Evolutionary conservation across 1,139 yeast genomes (phyloP).

Genomic region (Magnusiomyces suaveolens): DNA sequence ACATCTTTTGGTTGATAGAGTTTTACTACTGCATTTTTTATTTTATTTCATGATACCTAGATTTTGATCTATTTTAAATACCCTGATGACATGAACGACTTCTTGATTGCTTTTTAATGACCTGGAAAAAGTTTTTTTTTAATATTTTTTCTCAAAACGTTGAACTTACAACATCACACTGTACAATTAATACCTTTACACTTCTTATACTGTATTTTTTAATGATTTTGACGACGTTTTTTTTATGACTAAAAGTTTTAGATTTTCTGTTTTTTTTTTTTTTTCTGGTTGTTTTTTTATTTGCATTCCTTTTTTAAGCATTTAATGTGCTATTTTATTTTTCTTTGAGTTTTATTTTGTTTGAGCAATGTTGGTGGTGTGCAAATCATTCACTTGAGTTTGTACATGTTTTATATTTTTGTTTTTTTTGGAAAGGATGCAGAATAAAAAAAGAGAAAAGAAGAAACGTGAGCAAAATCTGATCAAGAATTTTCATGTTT

Average conservation of each 20-base stretch:
- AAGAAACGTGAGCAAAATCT: neutral
- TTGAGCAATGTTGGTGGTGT: neutral
- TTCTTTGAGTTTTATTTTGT: conserved; percentile 1
- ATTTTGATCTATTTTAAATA: neutral
- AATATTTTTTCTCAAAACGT: conserved; percentile 1
- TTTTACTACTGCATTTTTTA: conserved; percentile 4
- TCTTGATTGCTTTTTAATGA: conserved; percentile 3
- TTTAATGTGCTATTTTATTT: too few species aligned
- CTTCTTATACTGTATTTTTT: neutral
- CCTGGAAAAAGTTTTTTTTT: too few species aligned
- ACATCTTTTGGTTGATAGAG: conserved; percentile 5
- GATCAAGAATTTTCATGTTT: neutral
- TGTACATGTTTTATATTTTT: conserved; percentile 2
- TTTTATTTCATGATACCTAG: conserved; percentile 6
- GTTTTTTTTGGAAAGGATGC: neutral
- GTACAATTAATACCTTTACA: neutral
- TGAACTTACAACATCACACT: neutral
- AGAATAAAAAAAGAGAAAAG: neutral
- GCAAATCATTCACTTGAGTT: conserved; percentile 13
- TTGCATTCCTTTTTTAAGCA: neutral
- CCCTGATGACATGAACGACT: conserved; percentile 3
- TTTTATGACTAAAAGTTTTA: neutral
- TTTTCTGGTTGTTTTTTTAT: too few species aligned
- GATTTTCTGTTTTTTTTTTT: neutral
- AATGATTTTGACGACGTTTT: too few species aligned